Percentiles rank a stretch among this genome's conserved stretches.
phyloP scores from a whole-genome alignment of 345 rosid species.

The Punica granatum region DNA sequence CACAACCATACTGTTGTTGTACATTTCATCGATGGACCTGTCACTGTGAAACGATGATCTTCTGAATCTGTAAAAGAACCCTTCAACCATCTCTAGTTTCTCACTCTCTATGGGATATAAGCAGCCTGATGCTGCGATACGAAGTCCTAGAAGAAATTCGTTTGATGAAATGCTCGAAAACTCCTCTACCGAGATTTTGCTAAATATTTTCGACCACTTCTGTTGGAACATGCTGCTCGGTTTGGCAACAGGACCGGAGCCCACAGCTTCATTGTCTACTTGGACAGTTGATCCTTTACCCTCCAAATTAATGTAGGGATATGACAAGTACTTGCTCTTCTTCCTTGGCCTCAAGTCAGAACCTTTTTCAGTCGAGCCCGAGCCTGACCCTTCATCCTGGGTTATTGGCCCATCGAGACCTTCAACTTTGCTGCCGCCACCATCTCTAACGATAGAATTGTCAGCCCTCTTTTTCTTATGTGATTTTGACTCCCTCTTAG shows the following conservation, averaged over 20 bases:
- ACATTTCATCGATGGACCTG: constrained; percentile 46
- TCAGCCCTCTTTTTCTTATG: constrained; percentile 31
- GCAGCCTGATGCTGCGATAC: constrained; percentile 44
- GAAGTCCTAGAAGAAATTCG: constrained; percentile 54
- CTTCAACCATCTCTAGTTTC: constrained; percentile 36
- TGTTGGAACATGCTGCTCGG: constrained; percentile 46
- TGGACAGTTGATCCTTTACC: constrained; percentile 17
- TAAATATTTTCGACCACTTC: constrained; percentile 42
- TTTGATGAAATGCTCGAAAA: constrained; percentile 34
- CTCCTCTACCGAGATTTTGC: constrained; percentile 31
- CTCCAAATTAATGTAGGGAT: constrained; percentile 51
- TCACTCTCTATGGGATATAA: constrained; percentile 30
- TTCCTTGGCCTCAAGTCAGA: constrained; percentile 47
- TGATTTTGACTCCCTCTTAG: constrained; percentile 14
- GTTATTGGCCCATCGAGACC: constrained; percentile 7
- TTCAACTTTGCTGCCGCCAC: constrained; percentile 17
- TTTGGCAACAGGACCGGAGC: constrained; percentile 45
- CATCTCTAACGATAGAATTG: constrained; percentile 6
- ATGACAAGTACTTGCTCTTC: constrained; percentile 65
- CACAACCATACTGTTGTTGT: constrained; percentile 41
- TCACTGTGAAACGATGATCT: constrained; percentile 59
- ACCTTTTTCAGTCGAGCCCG: constrained; percentile 15
- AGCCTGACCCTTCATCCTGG: background rate
- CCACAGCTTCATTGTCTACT: constrained; percentile 29
- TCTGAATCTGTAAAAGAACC: constrained; percentile 85